Evolutionary conservation across 2,329 filamentous ascomycete species (phyloP).

Genomic region (Diaporthe sp.): DNA sequence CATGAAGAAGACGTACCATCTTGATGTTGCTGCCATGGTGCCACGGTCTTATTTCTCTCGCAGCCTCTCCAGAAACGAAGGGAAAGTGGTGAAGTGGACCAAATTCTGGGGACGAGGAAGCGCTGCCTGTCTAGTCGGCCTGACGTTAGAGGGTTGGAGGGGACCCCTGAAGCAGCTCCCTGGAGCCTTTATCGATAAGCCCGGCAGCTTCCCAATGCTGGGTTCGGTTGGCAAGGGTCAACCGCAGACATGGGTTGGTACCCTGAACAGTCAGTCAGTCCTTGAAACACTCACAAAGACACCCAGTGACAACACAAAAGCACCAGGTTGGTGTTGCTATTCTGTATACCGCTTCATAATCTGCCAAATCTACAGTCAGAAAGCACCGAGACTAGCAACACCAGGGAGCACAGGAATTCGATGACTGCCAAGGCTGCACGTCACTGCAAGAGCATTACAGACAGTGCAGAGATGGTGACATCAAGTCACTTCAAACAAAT

Average conservation of each 20-base stretch:
- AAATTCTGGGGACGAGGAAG: not conserved
- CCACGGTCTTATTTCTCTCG: not conserved
- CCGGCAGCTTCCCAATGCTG: not conserved
- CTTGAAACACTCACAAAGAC: not conserved
- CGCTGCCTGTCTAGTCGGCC: not conserved
- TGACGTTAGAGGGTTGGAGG: constrained; percentile 29
- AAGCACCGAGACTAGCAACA: not conserved
- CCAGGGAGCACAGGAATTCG: not conserved
- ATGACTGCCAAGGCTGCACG: not conserved
- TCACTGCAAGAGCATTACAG: not conserved
- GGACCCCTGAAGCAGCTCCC: constrained; percentile 27
- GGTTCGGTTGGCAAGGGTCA: not conserved
- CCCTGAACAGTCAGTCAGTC: not conserved
- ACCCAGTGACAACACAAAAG: no score
- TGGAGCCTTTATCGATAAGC: constrained; percentile 41
- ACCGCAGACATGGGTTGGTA: not conserved
- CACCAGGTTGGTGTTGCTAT: not conserved
- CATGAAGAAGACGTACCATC: constrained; percentile 50
- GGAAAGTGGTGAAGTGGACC: not conserved
- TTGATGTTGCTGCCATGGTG: constrained; percentile 41
- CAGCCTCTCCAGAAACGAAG: not conserved
- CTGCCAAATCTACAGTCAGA: not conserved
- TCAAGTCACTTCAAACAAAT: not conserved
- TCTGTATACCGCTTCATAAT: not conserved
- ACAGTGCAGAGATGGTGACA: not conserved